Conservation (phyloP, 2,329 filamentous ascomycete genomes). For the Sarocladiaceae sp. region DNA sequence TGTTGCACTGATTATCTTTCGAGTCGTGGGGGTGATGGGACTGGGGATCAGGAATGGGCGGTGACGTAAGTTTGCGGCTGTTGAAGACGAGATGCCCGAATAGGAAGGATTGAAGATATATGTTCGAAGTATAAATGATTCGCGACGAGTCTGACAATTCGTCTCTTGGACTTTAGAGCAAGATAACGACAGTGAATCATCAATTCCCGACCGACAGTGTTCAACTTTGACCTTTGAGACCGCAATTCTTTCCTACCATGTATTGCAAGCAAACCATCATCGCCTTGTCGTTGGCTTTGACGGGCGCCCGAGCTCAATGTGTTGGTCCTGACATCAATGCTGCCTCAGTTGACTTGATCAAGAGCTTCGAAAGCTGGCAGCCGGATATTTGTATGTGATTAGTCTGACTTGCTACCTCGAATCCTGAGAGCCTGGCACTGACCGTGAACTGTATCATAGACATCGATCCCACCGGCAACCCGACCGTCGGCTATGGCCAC, state of each 20-base stretch:
- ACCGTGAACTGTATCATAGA: constrained; percentile 20
- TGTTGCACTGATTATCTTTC: too few species aligned
- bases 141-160: too few species aligned
- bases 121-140: background rate
- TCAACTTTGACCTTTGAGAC: too few species aligned
- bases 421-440: too few species aligned
- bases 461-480: constrained; percentile 38
- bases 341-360: constrained; percentile 11
- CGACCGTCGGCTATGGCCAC: constrained; percentile 48
- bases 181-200: too few species aligned
- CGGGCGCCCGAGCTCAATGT: background rate
- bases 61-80: constrained; percentile 6
- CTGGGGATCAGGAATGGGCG: background rate
- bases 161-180: too few species aligned
- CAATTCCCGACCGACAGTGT: too few species aligned
- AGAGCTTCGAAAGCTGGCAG: constrained; percentile 9
- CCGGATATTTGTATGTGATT: constrained; percentile 9
- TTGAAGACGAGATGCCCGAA: constrained; percentile 9
- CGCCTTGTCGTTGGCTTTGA: background rate
- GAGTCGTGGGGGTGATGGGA: background rate
- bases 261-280: background rate
- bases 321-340: constrained; percentile 2
- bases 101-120: constrained; percentile 1
- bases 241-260: constrained; percentile 1
- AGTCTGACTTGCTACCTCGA: too few species aligned